Evolutionary conservation across 345 rosid species (phyloP).

Genomic region (Noccaea caerulescens): DNA sequence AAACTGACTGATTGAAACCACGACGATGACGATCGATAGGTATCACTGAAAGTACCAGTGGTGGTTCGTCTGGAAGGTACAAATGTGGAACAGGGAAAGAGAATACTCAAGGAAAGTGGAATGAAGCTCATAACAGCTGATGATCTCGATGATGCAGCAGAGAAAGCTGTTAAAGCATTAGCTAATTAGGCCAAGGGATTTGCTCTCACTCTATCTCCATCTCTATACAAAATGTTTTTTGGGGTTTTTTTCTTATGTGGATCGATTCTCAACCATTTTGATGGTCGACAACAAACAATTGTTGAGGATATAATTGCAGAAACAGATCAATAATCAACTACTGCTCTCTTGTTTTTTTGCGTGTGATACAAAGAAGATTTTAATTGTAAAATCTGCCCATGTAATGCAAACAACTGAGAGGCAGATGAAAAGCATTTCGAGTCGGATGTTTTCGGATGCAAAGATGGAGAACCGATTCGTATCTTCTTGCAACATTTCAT

Average conservation of each 20-base stretch:
- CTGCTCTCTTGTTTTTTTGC: slow-evolving; percentile 15
- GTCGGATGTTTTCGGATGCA: no score
- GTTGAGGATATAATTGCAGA: slow-evolving; percentile 17
- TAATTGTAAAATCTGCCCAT: no score
- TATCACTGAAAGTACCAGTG: slow-evolving; percentile 89
- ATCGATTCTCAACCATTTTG: slow-evolving; percentile 15
- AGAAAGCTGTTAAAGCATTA: slow-evolving; percentile 84
- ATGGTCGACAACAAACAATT: slow-evolving; percentile 36
- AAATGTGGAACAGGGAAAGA: slow-evolving; percentile 82
- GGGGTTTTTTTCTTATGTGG: neutral
- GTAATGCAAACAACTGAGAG: no score
- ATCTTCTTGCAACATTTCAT: no score
- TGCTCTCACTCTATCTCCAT: neutral
- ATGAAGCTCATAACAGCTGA: slow-evolving; percentile 89
- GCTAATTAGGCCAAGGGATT: slow-evolving; percentile 32
- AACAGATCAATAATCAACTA: slow-evolving; percentile 42
- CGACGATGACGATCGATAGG: slow-evolving; percentile 46
- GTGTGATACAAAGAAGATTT: slow-evolving; percentile 13
- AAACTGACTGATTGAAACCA: slow-evolving; percentile 5
- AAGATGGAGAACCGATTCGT: no score
- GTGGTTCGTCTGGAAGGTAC: slow-evolving; percentile 83
- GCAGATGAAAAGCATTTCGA: no score
- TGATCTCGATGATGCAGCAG: slow-evolving; percentile 97
- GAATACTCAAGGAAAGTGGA: slow-evolving; percentile 96
- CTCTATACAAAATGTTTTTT: neutral